Conservation (phyloP, 1,139 yeast species). For the Pneumocystis wakefieldiae region DNA sequence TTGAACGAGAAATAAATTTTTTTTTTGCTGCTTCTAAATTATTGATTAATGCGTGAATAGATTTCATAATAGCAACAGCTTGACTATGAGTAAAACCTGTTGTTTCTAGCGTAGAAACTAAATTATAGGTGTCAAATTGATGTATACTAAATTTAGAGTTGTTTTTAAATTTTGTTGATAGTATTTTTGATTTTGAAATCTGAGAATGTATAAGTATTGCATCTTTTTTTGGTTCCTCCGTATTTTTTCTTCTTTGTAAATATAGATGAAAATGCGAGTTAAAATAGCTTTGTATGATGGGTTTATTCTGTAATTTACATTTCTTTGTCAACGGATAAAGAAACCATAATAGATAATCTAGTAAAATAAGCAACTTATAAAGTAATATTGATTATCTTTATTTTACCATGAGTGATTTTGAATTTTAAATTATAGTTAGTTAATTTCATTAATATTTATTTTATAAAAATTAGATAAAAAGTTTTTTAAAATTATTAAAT, state of each 20-base stretch:
- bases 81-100: constrained; percentile 30
- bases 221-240: neutral
- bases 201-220: neutral
- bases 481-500: neutral
- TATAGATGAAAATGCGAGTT: neutral
- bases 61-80: constrained; percentile 27
- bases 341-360: neutral
- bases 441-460: neutral
- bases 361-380: neutral
- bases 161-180: neutral
- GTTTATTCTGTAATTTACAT: neutral
- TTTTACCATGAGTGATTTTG: neutral
- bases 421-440: neutral
- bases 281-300: neutral
- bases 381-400: neutral
- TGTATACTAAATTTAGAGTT: constrained; percentile 14
- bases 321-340: neutral
- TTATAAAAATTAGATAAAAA: neutral
- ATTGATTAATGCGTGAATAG: constrained; percentile 24
- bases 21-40: constrained; percentile 27
- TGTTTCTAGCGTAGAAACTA: constrained; percentile 24
- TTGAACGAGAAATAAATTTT: constrained; percentile 14
- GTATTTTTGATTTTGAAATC: neutral
- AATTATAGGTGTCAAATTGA: constrained; percentile 28
- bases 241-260: neutral